Percentiles rank a stretch among this genome's conserved stretches.
Evolutionary conservation across 768 basidiomycete species (phyloP).

Genomic region (Russula abietina): DNA sequence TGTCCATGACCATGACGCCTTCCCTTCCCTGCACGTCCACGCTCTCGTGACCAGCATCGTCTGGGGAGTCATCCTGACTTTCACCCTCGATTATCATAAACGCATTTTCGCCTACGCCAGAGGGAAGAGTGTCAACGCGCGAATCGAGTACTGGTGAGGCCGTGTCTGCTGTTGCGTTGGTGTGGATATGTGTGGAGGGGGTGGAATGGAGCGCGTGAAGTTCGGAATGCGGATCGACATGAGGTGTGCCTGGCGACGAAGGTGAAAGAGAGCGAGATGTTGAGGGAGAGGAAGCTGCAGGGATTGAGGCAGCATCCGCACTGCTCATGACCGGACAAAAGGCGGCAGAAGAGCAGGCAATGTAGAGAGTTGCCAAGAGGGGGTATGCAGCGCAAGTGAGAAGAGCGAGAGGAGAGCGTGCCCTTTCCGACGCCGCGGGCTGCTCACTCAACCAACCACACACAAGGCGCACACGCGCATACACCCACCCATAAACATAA

Average conservation of each 20-base stretch:
- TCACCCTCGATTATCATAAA: constrained; percentile 24
- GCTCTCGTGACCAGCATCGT: constrained; percentile 20
- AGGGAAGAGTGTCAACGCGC: constrained; percentile 12
- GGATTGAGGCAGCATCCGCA: constrained; percentile 33
- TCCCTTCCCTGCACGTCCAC: constrained; percentile 45
- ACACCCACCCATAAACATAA: not conserved
- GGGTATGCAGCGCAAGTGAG: constrained; percentile 9
- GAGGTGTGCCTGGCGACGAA: constrained; percentile 28
- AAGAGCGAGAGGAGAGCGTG: constrained; percentile 12
- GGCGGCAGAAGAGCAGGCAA: constrained; percentile 13
- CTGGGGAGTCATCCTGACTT: constrained; percentile 18
- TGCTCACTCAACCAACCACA: constrained; percentile 12
- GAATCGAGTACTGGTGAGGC: constrained; percentile 10
- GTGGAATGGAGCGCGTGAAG: constrained; percentile 22
- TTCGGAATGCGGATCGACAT: constrained; percentile 30
- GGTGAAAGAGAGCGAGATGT: constrained; percentile 31
- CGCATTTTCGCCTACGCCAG: constrained; percentile 19
- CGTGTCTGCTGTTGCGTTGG: constrained; percentile 10
- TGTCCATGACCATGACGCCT: constrained; percentile 35
- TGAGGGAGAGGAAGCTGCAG: constrained; percentile 29
- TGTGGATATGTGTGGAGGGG: constrained; percentile 30
- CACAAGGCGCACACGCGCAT: constrained; percentile 4
- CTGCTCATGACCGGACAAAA: constrained; percentile 38
- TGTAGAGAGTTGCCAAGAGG: constrained; percentile 6
- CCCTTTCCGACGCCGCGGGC: constrained; percentile 14